These are phyloP conservation scores for Mortierella sp. DNA, from an alignment of 371 early-diverging fungal species.

Conservation along the genomic window DNA sequence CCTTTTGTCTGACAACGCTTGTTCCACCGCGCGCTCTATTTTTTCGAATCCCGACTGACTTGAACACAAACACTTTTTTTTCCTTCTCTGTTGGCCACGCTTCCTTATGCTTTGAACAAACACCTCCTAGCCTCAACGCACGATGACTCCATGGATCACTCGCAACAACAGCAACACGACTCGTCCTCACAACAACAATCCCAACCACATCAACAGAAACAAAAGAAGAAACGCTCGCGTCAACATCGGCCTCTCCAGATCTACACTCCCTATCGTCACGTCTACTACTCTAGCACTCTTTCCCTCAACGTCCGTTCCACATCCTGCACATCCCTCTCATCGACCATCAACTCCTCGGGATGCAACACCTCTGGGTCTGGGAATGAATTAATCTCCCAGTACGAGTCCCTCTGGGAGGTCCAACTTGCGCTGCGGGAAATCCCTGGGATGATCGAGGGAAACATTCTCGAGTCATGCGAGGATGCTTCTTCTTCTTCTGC, in stretches of 20 bases:
- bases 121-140: neutral
- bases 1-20: no score
- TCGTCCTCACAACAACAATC: neutral
- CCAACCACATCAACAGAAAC: conserved; percentile 2
- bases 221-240: no score
- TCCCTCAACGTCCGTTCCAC: conserved; percentile 7
- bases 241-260: neutral
- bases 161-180: neutral
- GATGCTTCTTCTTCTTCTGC: no score
- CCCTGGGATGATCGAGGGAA: conserved; percentile 37
- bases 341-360: neutral
- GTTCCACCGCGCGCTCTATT: neutral
- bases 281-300: conserved; percentile 17
- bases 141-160: neutral
- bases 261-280: conserved; percentile 7
- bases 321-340: neutral
- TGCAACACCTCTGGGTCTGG: neutral
- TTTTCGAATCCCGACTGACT: conserved; percentile 1
- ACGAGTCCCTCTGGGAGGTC: conserved; percentile 44
- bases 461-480: conserved; percentile 35
- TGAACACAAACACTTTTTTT: neutral
- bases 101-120: neutral
- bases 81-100: neutral
- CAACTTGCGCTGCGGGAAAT: conserved; percentile 46
- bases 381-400: neutral